Evolutionary conservation across 2,329 filamentous ascomycete species (phyloP), one percentile per base, ranked within the genome.

Genomic region (Botryosphaeria dothidea): DNA sequence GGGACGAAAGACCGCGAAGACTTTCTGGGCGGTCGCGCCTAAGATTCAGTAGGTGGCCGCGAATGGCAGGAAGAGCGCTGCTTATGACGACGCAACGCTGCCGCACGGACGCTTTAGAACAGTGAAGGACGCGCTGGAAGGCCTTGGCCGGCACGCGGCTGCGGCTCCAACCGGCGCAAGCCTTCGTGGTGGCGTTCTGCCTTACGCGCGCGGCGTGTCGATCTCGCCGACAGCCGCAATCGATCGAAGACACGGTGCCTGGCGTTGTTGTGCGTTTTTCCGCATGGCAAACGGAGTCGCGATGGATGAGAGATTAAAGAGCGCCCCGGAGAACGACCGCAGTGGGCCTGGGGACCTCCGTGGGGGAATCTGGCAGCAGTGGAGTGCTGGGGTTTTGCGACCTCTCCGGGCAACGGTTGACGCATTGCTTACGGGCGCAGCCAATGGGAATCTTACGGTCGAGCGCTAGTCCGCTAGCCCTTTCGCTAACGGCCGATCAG

Each of bases 341-440:
- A 25, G 56, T 60, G 56, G 58, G 45, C 45, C 58, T 62, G 58
- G 58, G 45, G 58, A 51, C 46, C 58, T 51, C 58, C 58, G 31
- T 51, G 58, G 58, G 58, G 58, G 46, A 62, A 45, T 49, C 11
- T 62, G n/a, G 58, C 41, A 60, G 34, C 36, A 25, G 58, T 62
- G 58, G 58, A 62, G 45, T 25, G 29, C 58, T 19, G 58, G 45
- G 45, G 45, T 25, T 19, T 19, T 49, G 58, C 43, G 34, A 38
- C 46, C 19, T 62, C 58, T 62, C n/a, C 34, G 27, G 13, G 23
- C 29, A 62, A 34, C 34, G 43, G 29, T 62, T 62, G 58, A 62
- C 58, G 58, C 51, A 62, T 19, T 17, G 43, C 8, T 27, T 27
- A 19, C 17, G 17, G 5, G 3, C 25, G 19, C 21, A 5, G 58